Percentiles rank a stretch among this genome's conserved stretches.
Evolutionary conservation across 106 monocot species (phyloP).

Genomic region (Dendrobium officinale): DNA sequence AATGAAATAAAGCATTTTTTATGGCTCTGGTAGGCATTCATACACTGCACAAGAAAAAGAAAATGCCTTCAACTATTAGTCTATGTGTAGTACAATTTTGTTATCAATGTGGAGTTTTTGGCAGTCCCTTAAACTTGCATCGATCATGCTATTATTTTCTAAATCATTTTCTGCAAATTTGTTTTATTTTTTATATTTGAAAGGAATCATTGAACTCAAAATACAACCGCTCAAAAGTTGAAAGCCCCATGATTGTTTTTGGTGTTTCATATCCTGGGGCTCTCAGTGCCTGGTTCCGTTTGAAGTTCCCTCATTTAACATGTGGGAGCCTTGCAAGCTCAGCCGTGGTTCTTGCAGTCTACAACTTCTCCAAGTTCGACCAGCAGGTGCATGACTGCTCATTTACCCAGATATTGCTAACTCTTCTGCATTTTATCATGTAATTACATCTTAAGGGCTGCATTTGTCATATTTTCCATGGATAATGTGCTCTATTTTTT

Average conservation of each 20-base stretch:
- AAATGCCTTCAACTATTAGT: too few species aligned
- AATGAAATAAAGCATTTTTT: background rate
- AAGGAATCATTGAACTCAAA: constrained; percentile 69
- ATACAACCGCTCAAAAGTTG: constrained; percentile 47
- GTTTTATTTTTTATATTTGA: constrained; percentile 15
- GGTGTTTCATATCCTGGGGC: constrained; percentile 96
- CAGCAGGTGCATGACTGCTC: constrained; percentile 54
- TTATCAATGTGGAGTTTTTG: background rate
- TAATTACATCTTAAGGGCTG: background rate
- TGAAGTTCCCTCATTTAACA: constrained; percentile 97
- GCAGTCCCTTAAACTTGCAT: background rate
- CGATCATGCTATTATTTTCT: background rate
- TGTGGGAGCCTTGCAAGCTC: constrained; percentile 99
- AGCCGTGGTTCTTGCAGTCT: constrained; percentile 84
- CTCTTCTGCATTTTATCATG: background rate
- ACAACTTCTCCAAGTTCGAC: constrained; percentile 93
- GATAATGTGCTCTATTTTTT: background rate
- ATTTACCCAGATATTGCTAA: background rate
- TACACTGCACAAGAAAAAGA: background rate
- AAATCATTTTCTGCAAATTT: background rate
- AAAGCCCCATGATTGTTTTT: constrained; percentile 89
- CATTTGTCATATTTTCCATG: background rate
- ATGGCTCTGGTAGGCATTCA: background rate
- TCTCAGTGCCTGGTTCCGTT: constrained; percentile 94
- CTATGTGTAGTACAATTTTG: too few species aligned